phyloP scores from a whole-genome alignment of 2,329 filamentous ascomycete genomes.

The Cadophora sp. region DNA sequence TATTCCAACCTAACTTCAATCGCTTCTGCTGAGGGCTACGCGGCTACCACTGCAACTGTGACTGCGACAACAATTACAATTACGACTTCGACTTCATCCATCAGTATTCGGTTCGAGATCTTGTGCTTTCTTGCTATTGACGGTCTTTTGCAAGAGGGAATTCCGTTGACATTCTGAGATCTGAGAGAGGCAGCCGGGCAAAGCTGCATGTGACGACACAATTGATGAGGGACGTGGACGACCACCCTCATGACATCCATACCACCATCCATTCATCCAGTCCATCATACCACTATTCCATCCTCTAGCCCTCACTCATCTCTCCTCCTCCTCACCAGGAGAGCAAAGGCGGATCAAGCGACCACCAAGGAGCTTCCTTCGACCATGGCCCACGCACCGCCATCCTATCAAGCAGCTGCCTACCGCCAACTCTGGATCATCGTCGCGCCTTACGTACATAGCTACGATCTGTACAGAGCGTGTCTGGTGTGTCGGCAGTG shows the following conservation, averaged over 20 bases:
- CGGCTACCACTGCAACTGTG: no score
- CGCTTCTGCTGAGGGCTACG: no score
- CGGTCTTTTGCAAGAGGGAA: background rate
- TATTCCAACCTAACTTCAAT: background rate
- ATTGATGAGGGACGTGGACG: slow-evolving; percentile 4
- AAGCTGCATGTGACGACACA: slow-evolving; percentile 15
- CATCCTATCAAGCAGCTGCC: slow-evolving; percentile 34
- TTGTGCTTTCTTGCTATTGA: background rate
- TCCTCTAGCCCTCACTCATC: background rate
- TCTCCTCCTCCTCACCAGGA: background rate
- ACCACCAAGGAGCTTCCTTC: background rate
- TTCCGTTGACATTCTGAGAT: background rate
- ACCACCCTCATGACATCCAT: background rate
- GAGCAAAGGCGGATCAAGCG: background rate
- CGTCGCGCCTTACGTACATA: slow-evolving; percentile 34
- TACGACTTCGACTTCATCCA: no score
- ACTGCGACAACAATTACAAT: no score
- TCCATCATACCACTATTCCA: background rate
- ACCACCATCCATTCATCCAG: background rate
- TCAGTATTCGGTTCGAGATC: no score
- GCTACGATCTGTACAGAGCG: slow-evolving; percentile 31
- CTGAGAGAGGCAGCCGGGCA: background rate
- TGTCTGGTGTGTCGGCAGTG: slow-evolving; percentile 34
- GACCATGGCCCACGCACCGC: slow-evolving; percentile 31
- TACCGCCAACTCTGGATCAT: slow-evolving; percentile 35